Evolutionary conservation across 2,329 filamentous ascomycete genomes (phyloP), one percentile per base, ranked within the genome.

Genomic region (Cyphellophora europaea): DNA sequence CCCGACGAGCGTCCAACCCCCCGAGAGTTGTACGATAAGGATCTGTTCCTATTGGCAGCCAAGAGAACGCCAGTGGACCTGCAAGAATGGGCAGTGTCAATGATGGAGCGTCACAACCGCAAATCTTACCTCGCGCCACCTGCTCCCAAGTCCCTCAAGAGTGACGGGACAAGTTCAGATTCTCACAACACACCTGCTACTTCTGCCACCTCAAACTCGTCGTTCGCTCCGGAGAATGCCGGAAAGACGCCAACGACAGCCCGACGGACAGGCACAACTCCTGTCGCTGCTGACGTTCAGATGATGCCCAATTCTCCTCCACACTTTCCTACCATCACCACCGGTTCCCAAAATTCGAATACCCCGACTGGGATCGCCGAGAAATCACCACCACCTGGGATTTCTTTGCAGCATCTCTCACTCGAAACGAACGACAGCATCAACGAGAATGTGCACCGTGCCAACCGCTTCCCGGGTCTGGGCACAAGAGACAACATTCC

Each of bases 11-110:
- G 91, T 34, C 91, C 89, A 33, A 96, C 91, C 4, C 91, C 91
- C 6, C 81, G 89, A 51, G 86, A 96, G 50, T 77, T 98, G 41
- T 95, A 84, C 62, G 88, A 95, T 47, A 80, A 82, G 42, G 91
- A 98, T 55, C 78, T 87, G 3, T 98, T 98, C 60, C 77, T 98
- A 13, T 87, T 94, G 61, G 91, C 91, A 35, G 91, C 91, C 32
- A 96, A 96, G 67, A 77, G 89, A 49, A 98, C 91, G 1, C 91
- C 91, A 1, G 91, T 98, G 33, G 82, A 98, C 56, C 71, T 98
- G 19, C 77, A 83, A 58, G 84, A 87, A 44, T 98, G 91, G 91
- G 89, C 91, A 14, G 77, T 93, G 32, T 79, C 84, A 51, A 75
- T 96, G 69, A 89, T 96, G 76, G 88, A 95, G 56, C 78, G 81